A percentile compares a stretch with the other conserved stretches of the same genome.
phyloP scores from a whole-genome alignment of 2,329 filamentous ascomycete species.

The Drechslerella dactyloides region DNA sequence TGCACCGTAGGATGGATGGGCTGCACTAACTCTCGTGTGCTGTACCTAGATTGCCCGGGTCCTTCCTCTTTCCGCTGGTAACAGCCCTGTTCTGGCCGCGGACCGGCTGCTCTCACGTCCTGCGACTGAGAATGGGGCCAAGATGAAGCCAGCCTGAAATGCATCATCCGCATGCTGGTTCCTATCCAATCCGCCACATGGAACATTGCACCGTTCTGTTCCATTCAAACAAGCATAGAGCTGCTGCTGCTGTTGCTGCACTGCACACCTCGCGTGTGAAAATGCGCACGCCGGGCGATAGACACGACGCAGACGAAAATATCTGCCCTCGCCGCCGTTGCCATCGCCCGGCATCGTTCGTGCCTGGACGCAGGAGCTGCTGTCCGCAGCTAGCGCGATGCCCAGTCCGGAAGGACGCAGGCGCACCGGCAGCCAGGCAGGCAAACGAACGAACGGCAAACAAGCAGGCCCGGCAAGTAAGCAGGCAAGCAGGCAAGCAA shows the following conservation, averaged over 20 bases:
- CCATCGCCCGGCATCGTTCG: neutral
- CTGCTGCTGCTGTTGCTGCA: too few species aligned
- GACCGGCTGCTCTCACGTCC: constrained; percentile 1
- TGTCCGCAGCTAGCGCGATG: neutral
- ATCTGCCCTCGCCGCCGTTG: neutral
- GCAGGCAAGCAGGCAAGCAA: constrained; percentile 7
- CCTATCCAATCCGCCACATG: too few species aligned
- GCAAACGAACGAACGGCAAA: too few species aligned
- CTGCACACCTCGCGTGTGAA: too few species aligned
- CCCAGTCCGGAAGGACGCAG: constrained; percentile 6
- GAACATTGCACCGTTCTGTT: too few species aligned
- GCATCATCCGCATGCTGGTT: neutral
- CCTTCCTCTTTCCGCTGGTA: constrained; percentile 35
- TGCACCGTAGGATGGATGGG: neutral
- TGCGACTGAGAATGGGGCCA: constrained; percentile 8
- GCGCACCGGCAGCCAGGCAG: neutral
- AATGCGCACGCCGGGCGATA: too few species aligned
- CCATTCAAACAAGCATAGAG: too few species aligned
- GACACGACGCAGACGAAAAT: neutral
- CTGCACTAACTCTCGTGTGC: neutral
- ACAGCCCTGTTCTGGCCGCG: constrained; percentile 7
- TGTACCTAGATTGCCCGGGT: constrained; percentile 9
- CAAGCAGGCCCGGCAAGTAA: too few species aligned
- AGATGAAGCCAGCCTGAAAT: neutral
- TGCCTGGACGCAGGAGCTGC: neutral